phyloP scores from a whole-genome alignment of 768 basidiomycete species.

The Dentipellis sp. region DNA sequence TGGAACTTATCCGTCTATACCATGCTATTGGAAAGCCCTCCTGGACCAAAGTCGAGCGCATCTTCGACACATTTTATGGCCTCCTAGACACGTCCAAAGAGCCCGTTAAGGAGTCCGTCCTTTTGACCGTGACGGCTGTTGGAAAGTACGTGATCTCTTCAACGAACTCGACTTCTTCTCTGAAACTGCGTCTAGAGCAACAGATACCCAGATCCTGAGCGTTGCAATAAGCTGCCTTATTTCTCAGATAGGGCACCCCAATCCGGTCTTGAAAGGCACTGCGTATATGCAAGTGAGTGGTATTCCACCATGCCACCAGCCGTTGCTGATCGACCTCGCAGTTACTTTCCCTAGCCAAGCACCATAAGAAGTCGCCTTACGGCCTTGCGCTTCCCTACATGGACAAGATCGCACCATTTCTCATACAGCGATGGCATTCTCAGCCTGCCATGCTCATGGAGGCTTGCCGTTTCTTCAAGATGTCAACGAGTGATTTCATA shows the following conservation, averaged over 20 bases:
- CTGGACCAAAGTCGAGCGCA: slow-evolving; percentile 7
- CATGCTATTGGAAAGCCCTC: slow-evolving; percentile 5
- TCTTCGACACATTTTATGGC: slow-evolving; percentile 13
- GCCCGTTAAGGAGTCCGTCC: slow-evolving; percentile 50
- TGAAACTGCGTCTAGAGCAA: slow-evolving; percentile 26
- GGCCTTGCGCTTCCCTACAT: slow-evolving; percentile 63
- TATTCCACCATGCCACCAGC: slow-evolving; percentile 4
- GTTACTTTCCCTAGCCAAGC: slow-evolving; percentile 50
- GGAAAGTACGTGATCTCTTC: slow-evolving; percentile 26
- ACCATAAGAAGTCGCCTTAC: slow-evolving; percentile 54
- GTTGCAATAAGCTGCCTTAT: slow-evolving; percentile 55
- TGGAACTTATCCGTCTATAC: slow-evolving; percentile 13
- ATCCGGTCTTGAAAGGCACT: slow-evolving; percentile 58
- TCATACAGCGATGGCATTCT: slow-evolving; percentile 47
- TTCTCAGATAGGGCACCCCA: slow-evolving; percentile 55
- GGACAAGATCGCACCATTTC: slow-evolving; percentile 53
- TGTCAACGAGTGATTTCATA: slow-evolving; percentile 51
- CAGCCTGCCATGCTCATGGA: slow-evolving; percentile 55
- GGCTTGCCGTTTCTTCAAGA: slow-evolving; percentile 57
- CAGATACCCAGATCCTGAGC: slow-evolving; percentile 43
- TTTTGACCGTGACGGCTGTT: slow-evolving; percentile 52
- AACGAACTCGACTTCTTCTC: background rate
- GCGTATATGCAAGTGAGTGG: slow-evolving; percentile 56
- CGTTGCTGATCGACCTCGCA: slow-evolving; percentile 21
- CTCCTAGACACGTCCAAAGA: slow-evolving; percentile 18